phyloP scores from a whole-genome alignment of 2,329 filamentous ascomycete species.

The Colletotrichum salicis region DNA sequence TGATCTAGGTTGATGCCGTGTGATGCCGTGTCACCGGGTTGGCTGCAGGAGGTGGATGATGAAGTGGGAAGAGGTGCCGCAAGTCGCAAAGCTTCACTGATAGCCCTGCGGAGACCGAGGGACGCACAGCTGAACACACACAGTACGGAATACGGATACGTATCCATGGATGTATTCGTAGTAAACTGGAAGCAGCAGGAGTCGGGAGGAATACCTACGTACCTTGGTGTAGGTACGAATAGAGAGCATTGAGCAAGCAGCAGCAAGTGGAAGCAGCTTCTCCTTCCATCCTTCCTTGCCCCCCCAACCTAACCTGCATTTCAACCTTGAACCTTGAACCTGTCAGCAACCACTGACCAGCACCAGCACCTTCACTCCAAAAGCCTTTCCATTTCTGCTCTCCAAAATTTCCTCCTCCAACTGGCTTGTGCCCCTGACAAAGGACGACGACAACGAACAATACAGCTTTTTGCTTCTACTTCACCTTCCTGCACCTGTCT shows the following conservation, averaged over 20 bases:
- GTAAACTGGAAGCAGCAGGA: not conserved
- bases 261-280: conserved; percentile 9
- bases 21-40: not conserved
- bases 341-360: conserved; percentile 22
- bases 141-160: not conserved
- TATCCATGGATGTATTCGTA: not conserved
- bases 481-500: conserved; percentile 11
- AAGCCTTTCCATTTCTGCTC: conserved; percentile 7
- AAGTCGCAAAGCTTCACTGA: conserved; percentile 24
- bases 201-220: no score
- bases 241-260: not conserved
- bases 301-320: conserved; percentile 12
- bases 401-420: conserved; percentile 35
- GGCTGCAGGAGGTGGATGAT: not conserved
- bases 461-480: conserved; percentile 16
- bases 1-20: conserved; percentile 22
- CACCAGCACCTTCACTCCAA: conserved; percentile 6
- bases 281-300: conserved; percentile 2
- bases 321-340: conserved; percentile 30
- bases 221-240: not conserved
- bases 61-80: not conserved
- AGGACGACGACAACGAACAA: conserved; percentile 22
- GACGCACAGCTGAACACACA: conserved; percentile 8
- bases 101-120: conserved; percentile 28
- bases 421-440: conserved; percentile 35